Evolutionary conservation across 177 flowering plant genomes (phyloP).

Genomic region (Tripterygium wilfordii): DNA sequence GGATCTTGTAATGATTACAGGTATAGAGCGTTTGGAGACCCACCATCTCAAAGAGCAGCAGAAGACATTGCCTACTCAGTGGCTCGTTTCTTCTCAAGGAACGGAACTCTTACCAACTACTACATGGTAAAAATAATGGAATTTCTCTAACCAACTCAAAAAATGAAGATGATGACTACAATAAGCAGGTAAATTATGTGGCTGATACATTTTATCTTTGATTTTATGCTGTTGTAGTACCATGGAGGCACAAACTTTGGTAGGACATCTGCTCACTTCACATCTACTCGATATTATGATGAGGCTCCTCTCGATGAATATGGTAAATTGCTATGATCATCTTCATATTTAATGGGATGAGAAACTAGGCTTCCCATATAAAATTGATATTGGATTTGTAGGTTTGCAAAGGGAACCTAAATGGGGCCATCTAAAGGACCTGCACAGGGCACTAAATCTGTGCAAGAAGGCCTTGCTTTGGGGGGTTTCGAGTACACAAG

Average conservation of each 20-base stretch:
- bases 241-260: conserved; percentile 96
- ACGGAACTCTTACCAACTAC: conserved; percentile 69
- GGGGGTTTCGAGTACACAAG: conserved; percentile 32
- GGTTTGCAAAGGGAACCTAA: too few relatives aligned
- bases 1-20: conserved; percentile 23
- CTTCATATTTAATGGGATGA: too few relatives aligned
- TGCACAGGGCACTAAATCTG: conserved; percentile 67
- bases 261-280: conserved; percentile 57
- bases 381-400: too few relatives aligned
- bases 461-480: conserved; percentile 62
- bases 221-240: conserved; percentile 34
- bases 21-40: conserved; percentile 78
- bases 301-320: conserved; percentile 97
- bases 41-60: conserved; percentile 80
- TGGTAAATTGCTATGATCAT: too few relatives aligned
- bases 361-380: too few relatives aligned
- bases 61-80: conserved; percentile 82
- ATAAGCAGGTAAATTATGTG: too few relatives aligned
- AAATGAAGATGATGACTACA: too few relatives aligned
- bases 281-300: conserved; percentile 85
- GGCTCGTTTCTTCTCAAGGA: conserved; percentile 76
- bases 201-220: background rate
- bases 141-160: too few relatives aligned
- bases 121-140: conserved; percentile 59
- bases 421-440: conserved; percentile 64